These are phyloP conservation scores for Eucalyptus coolabah DNA, from an alignment of 345 rosid species.

Conservation along the genomic window DNA sequence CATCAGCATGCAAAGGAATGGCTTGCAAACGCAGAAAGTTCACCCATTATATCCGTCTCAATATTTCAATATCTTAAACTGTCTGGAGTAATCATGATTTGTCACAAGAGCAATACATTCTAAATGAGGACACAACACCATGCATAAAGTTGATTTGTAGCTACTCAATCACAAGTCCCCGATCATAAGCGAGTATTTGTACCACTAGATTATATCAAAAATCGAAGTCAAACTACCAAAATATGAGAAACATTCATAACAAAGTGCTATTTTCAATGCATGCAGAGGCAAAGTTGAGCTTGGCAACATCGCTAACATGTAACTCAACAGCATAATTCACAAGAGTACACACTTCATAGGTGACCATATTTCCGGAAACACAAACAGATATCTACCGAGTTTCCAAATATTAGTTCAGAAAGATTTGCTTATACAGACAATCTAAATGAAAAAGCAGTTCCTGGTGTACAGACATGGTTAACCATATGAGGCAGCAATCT, in stretches of 20 bases:
- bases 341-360: background rate
- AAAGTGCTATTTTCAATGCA: background rate
- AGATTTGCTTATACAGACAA: background rate
- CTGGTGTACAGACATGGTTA: background rate
- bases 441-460: background rate
- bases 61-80: background rate
- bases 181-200: background rate
- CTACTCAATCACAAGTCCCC: background rate
- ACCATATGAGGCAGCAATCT: background rate
- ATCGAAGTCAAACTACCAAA: background rate
- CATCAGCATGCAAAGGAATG: background rate
- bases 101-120: background rate
- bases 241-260: background rate
- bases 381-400: background rate
- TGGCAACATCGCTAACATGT: background rate
- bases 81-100: background rate
- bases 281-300: background rate
- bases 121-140: background rate
- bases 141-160: background rate
- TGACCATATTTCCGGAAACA: background rate
- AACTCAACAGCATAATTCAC: background rate
- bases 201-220: background rate
- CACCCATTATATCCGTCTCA: background rate
- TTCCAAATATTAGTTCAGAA: background rate
- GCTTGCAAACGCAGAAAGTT: background rate